These are phyloP conservation scores for Penstemon barbatus DNA, from an alignment of 257 asterid species.

Conservation along the genomic window DNA sequence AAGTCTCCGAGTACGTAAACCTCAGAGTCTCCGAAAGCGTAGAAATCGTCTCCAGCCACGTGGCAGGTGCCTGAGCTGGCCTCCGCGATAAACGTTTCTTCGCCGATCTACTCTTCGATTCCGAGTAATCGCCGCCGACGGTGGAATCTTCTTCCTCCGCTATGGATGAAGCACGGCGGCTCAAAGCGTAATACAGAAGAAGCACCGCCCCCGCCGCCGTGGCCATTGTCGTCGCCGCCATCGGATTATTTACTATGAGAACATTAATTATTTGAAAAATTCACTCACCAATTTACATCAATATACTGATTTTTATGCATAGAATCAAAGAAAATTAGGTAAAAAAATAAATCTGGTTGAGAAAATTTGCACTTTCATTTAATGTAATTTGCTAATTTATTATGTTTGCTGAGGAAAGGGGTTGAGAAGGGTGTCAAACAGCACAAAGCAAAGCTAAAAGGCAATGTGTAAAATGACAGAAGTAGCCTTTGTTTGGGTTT, in stretches of 20 bases:
- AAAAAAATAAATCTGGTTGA: background rate
- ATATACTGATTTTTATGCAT: background rate
- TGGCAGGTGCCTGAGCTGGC: slow-evolving; percentile 92
- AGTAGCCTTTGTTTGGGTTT: slow-evolving; percentile 6
- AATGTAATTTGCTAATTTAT: slow-evolving; percentile 17
- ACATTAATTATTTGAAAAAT: slow-evolving; percentile 26
- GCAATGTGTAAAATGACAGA: slow-evolving; percentile 22
- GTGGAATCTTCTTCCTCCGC: slow-evolving; percentile 42
- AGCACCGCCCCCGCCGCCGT: slow-evolving; percentile 83
- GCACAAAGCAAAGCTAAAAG: slow-evolving; percentile 11
- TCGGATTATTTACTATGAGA: slow-evolving; percentile 31
- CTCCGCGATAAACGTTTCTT: slow-evolving; percentile 64
- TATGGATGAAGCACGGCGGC: slow-evolving; percentile 47
- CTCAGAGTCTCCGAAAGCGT: slow-evolving; percentile 73
- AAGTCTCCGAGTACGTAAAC: slow-evolving; percentile 78
- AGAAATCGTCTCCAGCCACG: slow-evolving; percentile 75
- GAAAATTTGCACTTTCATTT: background rate
- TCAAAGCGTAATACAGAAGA: slow-evolving; percentile 69
- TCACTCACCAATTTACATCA: slow-evolving; percentile 18
- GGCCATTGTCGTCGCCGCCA: slow-evolving; percentile 86
- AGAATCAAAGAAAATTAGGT: slow-evolving; percentile 10
- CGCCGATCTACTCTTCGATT: slow-evolving; percentile 56
- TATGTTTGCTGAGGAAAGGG: slow-evolving; percentile 14
- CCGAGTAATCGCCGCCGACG: slow-evolving; percentile 47
- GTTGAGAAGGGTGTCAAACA: slow-evolving; percentile 29